A percentile compares a stretch with the other conserved stretches of the same genome.
Evolutionary conservation across 208 protist genomes (phyloP).

Genomic region (Phytomonas francai): DNA sequence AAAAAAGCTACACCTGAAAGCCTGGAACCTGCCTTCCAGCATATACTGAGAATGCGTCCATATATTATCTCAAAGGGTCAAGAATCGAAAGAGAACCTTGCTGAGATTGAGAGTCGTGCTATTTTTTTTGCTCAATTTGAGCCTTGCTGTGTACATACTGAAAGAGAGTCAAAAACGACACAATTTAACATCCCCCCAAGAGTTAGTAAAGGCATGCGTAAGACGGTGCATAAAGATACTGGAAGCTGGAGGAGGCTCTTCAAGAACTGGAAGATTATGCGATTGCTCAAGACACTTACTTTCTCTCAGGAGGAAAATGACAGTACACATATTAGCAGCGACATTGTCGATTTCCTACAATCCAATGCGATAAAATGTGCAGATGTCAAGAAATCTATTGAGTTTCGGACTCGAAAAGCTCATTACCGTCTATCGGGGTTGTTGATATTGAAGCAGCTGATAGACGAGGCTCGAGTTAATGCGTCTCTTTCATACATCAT

Average conservation of each 20-base stretch:
- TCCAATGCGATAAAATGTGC: slow-evolving; percentile 34
- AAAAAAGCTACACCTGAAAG: slow-evolving; percentile 28
- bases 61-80: slow-evolving; percentile 76
- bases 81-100: slow-evolving; percentile 42
- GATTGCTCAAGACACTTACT: slow-evolving; percentile 62
- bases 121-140: slow-evolving; percentile 81
- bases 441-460: slow-evolving; percentile 58
- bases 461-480: slow-evolving; percentile 64
- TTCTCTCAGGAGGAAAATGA: slow-evolving; percentile 47
- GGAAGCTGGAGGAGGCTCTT: slow-evolving; percentile 74
- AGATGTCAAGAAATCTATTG: slow-evolving; percentile 41
- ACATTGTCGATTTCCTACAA: slow-evolving; percentile 69
- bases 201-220: not conserved
- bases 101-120: slow-evolving; percentile 49
- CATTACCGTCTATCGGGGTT: slow-evolving; percentile 69
- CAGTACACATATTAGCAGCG: slow-evolving; percentile 18
- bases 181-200: slow-evolving; percentile 1
- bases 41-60: slow-evolving; percentile 67
- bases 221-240: not conserved
- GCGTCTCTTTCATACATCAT: slow-evolving; percentile 39
- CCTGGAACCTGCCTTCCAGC: slow-evolving; percentile 43
- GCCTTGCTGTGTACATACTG: slow-evolving; percentile 21
- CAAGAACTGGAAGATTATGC: slow-evolving; percentile 72
- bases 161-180: slow-evolving; percentile 5
- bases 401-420: slow-evolving; percentile 47